A percentile compares a stretch with the other conserved stretches of the same genome.
Conservation (phyloP, 176 grass and related monocot genomes). For the Rhynchospora breviuscula region DNA sequence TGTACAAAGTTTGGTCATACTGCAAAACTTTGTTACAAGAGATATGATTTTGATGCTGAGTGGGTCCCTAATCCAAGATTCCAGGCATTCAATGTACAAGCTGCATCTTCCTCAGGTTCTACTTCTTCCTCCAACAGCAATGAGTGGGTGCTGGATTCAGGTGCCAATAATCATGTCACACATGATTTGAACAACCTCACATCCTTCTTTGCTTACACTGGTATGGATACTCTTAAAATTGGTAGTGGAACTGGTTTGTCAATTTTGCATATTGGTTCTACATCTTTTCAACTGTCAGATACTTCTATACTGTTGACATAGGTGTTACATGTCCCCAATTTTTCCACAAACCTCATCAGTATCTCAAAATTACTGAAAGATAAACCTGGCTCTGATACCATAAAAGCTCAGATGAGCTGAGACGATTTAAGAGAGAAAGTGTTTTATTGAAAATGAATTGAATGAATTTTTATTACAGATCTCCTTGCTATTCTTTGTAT, state of each 20-base stretch:
- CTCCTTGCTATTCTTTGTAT: too few relatives aligned
- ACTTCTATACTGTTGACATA: background rate
- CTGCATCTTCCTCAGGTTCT: too few relatives aligned
- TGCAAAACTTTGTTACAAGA: too few relatives aligned
- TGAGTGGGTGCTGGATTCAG: background rate
- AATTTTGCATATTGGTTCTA: background rate
- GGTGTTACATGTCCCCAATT: background rate
- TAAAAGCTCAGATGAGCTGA: too few relatives aligned
- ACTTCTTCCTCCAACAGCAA: background rate
- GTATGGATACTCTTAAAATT: background rate
- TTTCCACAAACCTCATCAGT: background rate
- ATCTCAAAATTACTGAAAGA: background rate
- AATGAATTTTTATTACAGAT: too few relatives aligned
- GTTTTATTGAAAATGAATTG: too few relatives aligned
- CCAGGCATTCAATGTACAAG: too few relatives aligned
- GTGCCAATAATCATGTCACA: background rate
- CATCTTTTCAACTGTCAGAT: background rate
- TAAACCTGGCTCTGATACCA: too few relatives aligned
- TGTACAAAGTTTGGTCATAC: too few relatives aligned
- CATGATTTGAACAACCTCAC: background rate
- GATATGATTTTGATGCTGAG: too few relatives aligned
- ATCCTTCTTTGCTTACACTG: background rate
- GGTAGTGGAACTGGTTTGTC: background rate
- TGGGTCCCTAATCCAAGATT: too few relatives aligned
- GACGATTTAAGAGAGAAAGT: too few relatives aligned